Evolutionary conservation across 208 protist species (phyloP).

Genomic region (Trypanosoma congolense): DNA sequence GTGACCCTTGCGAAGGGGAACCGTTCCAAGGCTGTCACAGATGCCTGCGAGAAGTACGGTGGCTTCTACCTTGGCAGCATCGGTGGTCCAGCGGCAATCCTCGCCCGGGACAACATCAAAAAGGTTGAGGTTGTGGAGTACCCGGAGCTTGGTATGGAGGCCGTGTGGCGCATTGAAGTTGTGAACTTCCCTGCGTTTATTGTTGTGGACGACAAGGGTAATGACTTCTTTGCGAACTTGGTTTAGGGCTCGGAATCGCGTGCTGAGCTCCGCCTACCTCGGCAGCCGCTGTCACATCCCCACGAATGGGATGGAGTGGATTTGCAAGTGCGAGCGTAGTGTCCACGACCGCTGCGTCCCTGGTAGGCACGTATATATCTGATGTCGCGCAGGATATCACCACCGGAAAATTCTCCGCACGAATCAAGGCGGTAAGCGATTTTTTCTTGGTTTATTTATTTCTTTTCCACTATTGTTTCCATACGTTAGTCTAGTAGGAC

Average conservation of each 20-base stretch:
- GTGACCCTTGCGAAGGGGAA: constrained; percentile 96
- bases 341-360: too few relatives aligned
- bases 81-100: constrained; percentile 93
- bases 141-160: constrained; percentile 90
- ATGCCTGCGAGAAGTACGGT: constrained; percentile 94
- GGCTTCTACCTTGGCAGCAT: constrained; percentile 98
- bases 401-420: too few relatives aligned
- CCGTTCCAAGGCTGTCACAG: constrained; percentile 89
- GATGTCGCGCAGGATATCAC: too few relatives aligned
- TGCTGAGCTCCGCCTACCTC: not conserved
- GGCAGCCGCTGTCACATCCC: not conserved
- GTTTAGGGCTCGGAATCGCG: constrained; percentile 21
- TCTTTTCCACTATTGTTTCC: too few relatives aligned
- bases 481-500: too few relatives aligned
- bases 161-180: constrained; percentile 93
- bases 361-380: too few relatives aligned
- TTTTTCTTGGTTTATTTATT: too few relatives aligned
- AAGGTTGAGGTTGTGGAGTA: constrained; percentile 92
- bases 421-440: too few relatives aligned
- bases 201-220: constrained; percentile 97
- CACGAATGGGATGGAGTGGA: not conserved
- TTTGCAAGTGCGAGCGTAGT: too few relatives aligned
- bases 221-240: constrained; percentile 93
- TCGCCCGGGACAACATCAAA: constrained; percentile 91
- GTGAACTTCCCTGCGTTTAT: constrained; percentile 97